phyloP scores from a whole-genome alignment of 768 basidiomycete genomes.

The Rhodosporidiobolus sp. region DNA sequence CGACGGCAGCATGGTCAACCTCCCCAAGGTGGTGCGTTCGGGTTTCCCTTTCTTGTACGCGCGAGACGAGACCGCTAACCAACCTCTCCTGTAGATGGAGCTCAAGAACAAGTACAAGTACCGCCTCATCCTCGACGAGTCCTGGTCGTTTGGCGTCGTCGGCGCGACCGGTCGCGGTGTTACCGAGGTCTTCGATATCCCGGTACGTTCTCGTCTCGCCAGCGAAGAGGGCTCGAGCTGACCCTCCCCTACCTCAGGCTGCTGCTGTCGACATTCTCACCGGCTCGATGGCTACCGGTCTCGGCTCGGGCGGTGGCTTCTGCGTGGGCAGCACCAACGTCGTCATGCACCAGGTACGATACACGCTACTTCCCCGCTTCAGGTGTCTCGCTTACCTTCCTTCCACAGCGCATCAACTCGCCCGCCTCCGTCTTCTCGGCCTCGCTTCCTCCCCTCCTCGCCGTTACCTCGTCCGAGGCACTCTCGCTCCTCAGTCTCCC shows the following conservation, averaged over 20 bases:
- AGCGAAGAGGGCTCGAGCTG: background rate
- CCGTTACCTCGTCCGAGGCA: constrained; percentile 80
- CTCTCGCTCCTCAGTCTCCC: constrained; percentile 73
- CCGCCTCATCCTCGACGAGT: constrained; percentile 88
- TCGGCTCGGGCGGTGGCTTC: constrained; percentile 85
- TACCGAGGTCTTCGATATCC: constrained; percentile 90
- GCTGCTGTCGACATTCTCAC: constrained; percentile 91
- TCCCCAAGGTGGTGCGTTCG: constrained; percentile 77
- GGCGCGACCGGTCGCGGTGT: constrained; percentile 91
- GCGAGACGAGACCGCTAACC: background rate
- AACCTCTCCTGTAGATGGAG: constrained; percentile 63
- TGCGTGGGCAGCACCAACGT: constrained; percentile 82
- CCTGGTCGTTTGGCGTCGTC: constrained; percentile 85
- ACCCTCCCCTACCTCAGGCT: constrained; percentile 55
- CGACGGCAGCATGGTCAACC: constrained; percentile 85
- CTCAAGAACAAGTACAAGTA: constrained; percentile 95
- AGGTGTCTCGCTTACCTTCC: background rate
- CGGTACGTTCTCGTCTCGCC: constrained; percentile 56
- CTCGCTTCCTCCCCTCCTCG: constrained; percentile 82
- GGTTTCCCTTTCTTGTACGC: background rate
- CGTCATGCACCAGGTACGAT: constrained; percentile 75
- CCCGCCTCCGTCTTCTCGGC: constrained; percentile 95
- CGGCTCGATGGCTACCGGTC: constrained; percentile 78
- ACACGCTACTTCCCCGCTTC: background rate
- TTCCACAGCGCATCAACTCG: constrained; percentile 80